phyloP scores from a whole-genome alignment of 176 grass and related monocot species.

The Oryza australiensis region DNA sequence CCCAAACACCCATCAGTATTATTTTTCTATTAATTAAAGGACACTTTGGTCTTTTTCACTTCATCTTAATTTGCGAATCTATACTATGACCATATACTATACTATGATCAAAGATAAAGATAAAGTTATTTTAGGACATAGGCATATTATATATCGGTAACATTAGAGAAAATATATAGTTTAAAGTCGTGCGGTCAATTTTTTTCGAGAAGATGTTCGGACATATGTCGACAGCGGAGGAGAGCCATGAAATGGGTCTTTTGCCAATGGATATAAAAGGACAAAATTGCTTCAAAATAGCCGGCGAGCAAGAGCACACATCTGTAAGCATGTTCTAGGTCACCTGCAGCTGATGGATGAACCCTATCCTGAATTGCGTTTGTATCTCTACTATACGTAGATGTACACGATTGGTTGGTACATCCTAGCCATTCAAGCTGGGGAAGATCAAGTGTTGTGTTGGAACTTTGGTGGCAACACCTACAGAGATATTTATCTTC shows the following conservation, averaged over 20 bases:
- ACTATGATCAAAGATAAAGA: too few relatives aligned
- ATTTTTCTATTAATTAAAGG: too few relatives aligned
- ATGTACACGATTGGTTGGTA: slow-evolving; percentile 24
- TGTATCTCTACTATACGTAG: not conserved
- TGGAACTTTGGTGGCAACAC: slow-evolving; percentile 38
- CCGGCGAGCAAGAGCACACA: slow-evolving; percentile 24
- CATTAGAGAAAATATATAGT: not conserved
- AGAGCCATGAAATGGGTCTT: slow-evolving; percentile 40
- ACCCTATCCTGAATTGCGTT: slow-evolving; percentile 31
- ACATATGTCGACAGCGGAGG: not conserved
- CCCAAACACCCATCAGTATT: too few relatives aligned
- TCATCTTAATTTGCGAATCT: too few relatives aligned
- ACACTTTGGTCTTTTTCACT: too few relatives aligned
- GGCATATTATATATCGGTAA: not conserved
- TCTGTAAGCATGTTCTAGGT: slow-evolving; percentile 28
- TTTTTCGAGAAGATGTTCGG: slow-evolving; percentile 4
- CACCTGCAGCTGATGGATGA: slow-evolving; percentile 16
- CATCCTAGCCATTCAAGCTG: slow-evolving; percentile 22
- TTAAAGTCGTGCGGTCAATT: not conserved
- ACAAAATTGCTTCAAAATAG: slow-evolving; percentile 20
- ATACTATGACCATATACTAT: too few relatives aligned
- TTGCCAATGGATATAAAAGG: not conserved
- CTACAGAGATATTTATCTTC: not conserved
- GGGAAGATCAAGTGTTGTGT: not conserved
- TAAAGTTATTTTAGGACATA: too few relatives aligned